Evolutionary conservation across 225 moss, liverwort and hornwort genomes (phyloP), one percentile per base, ranked within the genome.

Genomic region (Ulota crispa): DNA sequence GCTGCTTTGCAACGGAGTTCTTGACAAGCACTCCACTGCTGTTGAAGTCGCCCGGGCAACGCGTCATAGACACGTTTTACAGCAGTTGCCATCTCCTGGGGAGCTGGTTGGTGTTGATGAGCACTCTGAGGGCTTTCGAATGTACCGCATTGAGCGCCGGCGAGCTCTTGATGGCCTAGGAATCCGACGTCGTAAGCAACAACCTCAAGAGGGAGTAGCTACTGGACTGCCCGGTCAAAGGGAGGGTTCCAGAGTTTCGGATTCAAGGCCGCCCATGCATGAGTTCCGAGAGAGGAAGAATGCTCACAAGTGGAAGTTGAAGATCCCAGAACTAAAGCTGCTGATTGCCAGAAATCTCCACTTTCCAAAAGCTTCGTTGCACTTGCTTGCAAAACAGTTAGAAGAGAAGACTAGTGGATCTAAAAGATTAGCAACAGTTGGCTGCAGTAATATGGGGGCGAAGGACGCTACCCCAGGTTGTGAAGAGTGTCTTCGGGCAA

Each of bases 381-480:
- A 85, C 61, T 65, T 73, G 75, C 80, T 85, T 63, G 82, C 83
- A 50, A 86, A 84, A 65, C 87, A 84, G 24, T 52, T 72, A 21
- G 90, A 88, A 77, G 71, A 36, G 37, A 93, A 84, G 80, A 81
- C 45, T 36, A 85, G 83, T 70, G 78, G 86, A n/a, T 63, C 81
- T 53, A 94, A 90, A 81, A 88, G 92, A 84, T 87, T 83, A 83
- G 68, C 85, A 55, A 71, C 70, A 39, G 87, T 88, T 56, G 81
- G 91, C 59, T 88, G 82, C 62, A 87, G 64, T 83, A 83, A 78
- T 67, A 76, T 87, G 76, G 95, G 91, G 54, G 83, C 69, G 70
- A 87, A 84, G 83, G 92, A 93, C 85, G 84, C 81, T 52, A 93
- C 94, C 68, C 94, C 93, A 75, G 96, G 96, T 68, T 99, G 99